These are phyloP conservation scores for Barnettozyma hawaiiensis DNA, from an alignment of 1,139 yeast genomes.

Conservation along the genomic window DNA sequence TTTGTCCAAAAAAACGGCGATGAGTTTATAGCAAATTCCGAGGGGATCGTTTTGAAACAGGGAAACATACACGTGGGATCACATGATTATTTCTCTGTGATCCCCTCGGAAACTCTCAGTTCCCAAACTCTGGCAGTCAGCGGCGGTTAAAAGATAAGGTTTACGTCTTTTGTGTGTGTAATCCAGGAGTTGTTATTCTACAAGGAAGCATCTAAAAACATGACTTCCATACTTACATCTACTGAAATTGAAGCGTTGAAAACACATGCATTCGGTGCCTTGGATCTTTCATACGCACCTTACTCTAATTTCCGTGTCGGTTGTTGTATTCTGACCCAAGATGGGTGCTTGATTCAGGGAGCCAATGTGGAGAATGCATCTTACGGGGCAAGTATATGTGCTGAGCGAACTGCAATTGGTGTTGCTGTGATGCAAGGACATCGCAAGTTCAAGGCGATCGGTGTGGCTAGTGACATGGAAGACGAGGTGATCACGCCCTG, in stretches of 20 bases:
- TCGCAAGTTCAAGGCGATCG: slow-evolving; percentile 52
- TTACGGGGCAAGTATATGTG: slow-evolving; percentile 85
- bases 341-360: slow-evolving; percentile 53
- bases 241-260: slow-evolving; percentile 9
- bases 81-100: no score
- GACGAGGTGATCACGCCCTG: slow-evolving; percentile 70
- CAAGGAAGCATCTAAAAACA: not conserved
- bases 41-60: no score
- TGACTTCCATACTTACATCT: slow-evolving; percentile 1
- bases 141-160: no score
- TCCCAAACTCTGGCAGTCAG: no score
- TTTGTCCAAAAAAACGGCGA: no score
- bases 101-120: no score
- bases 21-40: not conserved
- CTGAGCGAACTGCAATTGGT: slow-evolving; percentile 77
- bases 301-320: slow-evolving; percentile 83
- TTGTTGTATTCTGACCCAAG: slow-evolving; percentile 54
- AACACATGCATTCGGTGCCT: slow-evolving; percentile 32
- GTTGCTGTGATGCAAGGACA: slow-evolving; percentile 55
- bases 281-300: slow-evolving; percentile 62
- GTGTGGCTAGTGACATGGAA: slow-evolving; percentile 59
- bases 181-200: no score
- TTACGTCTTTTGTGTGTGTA: no score
- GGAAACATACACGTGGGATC: no score
- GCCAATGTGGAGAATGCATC: slow-evolving; percentile 94